phyloP scores from a whole-genome alignment of 352 stramenopile genomes.

The Phytophthora citricola region DNA sequence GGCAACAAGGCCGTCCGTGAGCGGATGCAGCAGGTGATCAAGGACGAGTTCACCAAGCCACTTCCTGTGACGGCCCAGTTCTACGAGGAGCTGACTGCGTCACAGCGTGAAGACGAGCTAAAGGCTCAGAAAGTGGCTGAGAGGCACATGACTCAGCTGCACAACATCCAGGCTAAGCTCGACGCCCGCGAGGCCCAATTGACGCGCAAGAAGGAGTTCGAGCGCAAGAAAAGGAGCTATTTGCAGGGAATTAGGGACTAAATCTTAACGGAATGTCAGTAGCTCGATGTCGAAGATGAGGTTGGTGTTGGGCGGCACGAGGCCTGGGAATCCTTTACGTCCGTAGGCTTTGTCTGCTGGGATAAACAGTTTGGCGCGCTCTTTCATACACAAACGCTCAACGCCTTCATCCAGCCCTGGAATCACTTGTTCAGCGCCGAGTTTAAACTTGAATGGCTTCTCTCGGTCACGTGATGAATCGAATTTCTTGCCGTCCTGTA shows the following conservation, averaged over 20 bases:
- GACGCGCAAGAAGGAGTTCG: conserved; percentile 61
- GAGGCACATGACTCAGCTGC: conserved; percentile 56
- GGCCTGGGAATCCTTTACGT: conserved; percentile 80
- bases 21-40: conserved; percentile 63
- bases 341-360: conserved; percentile 88
- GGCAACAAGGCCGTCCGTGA: conserved; percentile 45
- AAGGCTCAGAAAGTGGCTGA: conserved; percentile 37
- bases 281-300: conserved; percentile 94
- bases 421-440: conserved; percentile 91
- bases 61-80: conserved; percentile 57
- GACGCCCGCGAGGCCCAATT: conserved; percentile 52
- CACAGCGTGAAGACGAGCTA: conserved; percentile 40
- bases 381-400: conserved; percentile 84
- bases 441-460: conserved; percentile 92
- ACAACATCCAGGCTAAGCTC: conserved; percentile 60
- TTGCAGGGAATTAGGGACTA: conserved; percentile 17
- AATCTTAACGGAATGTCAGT: conserved; percentile 74
- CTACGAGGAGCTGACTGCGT: conserved; percentile 32
- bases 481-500: conserved; percentile 81
- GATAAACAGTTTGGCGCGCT: conserved; percentile 89
- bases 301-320: conserved; percentile 93
- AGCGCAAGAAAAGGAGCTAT: conserved; percentile 73
- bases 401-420: conserved; percentile 86
- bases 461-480: conserved; percentile 78
- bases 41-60: conserved; percentile 59